Evolutionary conservation across 805 yeast genomes (phyloP), one percentile per base, ranked within the genome.

Genomic region (Saturnispora hagleri): DNA sequence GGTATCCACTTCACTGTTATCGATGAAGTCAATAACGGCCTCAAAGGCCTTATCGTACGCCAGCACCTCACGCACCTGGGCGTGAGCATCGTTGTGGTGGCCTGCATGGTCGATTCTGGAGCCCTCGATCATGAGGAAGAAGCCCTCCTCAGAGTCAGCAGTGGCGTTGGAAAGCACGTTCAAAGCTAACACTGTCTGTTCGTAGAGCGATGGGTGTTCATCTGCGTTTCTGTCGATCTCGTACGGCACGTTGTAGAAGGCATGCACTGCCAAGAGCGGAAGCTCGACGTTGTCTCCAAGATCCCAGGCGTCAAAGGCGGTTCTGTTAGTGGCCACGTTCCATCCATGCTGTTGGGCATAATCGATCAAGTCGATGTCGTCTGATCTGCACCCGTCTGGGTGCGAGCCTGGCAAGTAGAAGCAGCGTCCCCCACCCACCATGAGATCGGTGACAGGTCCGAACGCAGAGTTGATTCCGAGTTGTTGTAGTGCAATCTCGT

Each of bases 61-160:
- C 59, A 89, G 71, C 4, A 88, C 91, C 68, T 90, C 97, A 62
- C 89, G 76, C 5, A 87, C 96, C 70, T 89, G 96, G 8, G 96
- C 96, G 6, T 91, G 91, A 10, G 97, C 91, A 65, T 90, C 97
- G 63, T 90, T 89, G 60, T 78, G 82, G 69, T 90, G 97, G 43
- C 97, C 97, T 5, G 96, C 96, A 64, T 89, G 97, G 69, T 90
- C 97, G 61, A 90, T 89, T 66, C 97, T 77, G 5, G 96, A 86
- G 18, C 97, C 97, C 72, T 90, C 97, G 50, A 90, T 80, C 66
- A 90, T 65, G 53, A 90, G 67, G 71, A 90, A 89, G 67, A 90
- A 89, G 0, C 97, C 97, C 57, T 84, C 69, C 18, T 88, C 93
- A 2, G 86, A 77, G 58, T 87, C 76, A 56, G 76, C 69, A 1